Evolutionary conservation across 139 green algal species (phyloP), one percentile per base, ranked within the genome.

Genomic region (Diplosphaera chodatii): DNA sequence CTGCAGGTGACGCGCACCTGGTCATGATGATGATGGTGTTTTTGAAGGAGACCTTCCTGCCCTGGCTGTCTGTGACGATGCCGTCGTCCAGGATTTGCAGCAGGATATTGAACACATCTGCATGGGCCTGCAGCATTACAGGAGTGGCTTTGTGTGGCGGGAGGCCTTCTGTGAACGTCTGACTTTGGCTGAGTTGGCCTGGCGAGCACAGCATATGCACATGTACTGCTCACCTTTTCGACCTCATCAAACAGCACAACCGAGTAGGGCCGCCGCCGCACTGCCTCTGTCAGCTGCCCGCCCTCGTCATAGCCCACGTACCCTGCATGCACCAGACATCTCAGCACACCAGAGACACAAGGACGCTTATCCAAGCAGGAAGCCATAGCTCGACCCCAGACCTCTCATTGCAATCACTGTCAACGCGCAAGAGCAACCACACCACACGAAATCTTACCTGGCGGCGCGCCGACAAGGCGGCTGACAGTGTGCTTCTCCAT

Each of bases 231-330:
- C n/a, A n/a, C n/a, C n/a, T n/a, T n/a, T n/a, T n/a, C n/a, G n/a
- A 92, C 75, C 77, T 92, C 87, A 71, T 92, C 87, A 71, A 92
- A 91, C 30, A 92, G 77, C 21, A 86, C 37, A 13, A 48, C 37
- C 8, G 37, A 48, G 37, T 40, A 67, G 22, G 37, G 40, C 31
- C 32, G 73, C 28, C 65, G 89, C 84, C 85, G 84, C 74, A 95
- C 83, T 16, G 87, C 90, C 82, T 99, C 94, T 20, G 94, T 98
- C 32, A 99, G 87, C 85, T 98, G 91, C 32, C 94, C 94, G 67
- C 95, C 95, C 72, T 99, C 95, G 59, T 96, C 94, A 68, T 95
- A 98, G 6, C 95, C 95, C 10, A 98, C 85, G 77, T 98, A 99
- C 16, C 94, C 82, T 99, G 97, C 40, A 99, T 86, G 84, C 97